Percentiles rank a stretch among this genome's conserved stretches.
These are phyloP conservation scores for Coemansia umbellata DNA, from an alignment of 192 early-diverging fungal genomes.

Conservation along the genomic window DNA sequence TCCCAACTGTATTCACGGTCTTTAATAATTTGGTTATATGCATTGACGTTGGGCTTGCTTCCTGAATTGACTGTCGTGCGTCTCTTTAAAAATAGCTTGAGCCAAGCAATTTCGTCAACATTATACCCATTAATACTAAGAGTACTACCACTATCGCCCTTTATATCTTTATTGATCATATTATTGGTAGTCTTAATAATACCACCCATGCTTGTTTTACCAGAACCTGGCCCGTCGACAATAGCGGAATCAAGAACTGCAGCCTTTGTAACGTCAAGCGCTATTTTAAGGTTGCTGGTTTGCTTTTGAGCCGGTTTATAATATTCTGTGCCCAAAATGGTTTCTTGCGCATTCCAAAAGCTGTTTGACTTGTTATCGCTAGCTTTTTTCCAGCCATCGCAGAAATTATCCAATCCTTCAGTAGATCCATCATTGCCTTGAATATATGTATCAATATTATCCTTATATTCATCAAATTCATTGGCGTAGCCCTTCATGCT, in stretches of 20 bases:
- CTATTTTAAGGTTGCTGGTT: background rate
- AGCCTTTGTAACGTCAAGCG: background rate
- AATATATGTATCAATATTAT: background rate
- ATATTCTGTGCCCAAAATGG: background rate
- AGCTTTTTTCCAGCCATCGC: constrained; percentile 1
- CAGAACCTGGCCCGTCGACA: background rate
- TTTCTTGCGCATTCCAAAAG: background rate
- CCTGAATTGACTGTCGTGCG: background rate
- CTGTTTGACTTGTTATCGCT: background rate
- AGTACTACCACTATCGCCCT: background rate
- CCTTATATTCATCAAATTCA: background rate
- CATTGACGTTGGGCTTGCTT: background rate
- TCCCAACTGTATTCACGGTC: background rate
- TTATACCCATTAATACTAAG: background rate
- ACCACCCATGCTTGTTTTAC: background rate
- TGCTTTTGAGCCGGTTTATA: background rate
- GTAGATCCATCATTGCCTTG: background rate
- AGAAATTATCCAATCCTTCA: background rate
- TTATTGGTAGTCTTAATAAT: background rate
- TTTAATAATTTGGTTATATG: background rate
- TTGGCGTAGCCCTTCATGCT: background rate
- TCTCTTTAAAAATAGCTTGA: background rate
- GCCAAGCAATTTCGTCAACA: background rate
- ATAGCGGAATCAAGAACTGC: background rate
- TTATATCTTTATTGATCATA: background rate